Conservation (phyloP, 1,284 basidiomycete genomes). For the Papiliotrema terrestris region DNA sequence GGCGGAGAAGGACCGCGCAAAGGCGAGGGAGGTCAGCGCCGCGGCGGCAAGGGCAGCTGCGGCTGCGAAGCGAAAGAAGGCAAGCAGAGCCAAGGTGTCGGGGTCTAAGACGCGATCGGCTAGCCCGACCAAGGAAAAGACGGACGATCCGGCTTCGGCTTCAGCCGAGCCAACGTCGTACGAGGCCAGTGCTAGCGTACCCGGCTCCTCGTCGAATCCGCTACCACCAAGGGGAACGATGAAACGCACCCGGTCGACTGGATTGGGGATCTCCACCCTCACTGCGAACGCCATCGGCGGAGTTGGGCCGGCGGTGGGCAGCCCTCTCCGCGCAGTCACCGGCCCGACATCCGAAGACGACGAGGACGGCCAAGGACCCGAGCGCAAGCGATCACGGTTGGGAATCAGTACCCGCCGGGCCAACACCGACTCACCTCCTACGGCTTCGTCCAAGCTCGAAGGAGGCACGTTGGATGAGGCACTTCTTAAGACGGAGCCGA, state of each 20-base stretch:
- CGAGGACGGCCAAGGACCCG: conserved; percentile 5
- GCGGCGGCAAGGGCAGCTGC: conserved; percentile 27
- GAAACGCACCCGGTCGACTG: conserved; percentile 22
- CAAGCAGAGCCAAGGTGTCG: background rate
- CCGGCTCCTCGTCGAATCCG: background rate
- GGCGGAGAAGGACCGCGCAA: conserved; percentile 26
- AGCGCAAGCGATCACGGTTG: background rate
- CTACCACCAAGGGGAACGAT: conserved; percentile 11
- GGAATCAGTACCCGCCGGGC: background rate
- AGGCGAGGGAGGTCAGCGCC: conserved; percentile 29
- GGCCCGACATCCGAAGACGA: conserved; percentile 3
- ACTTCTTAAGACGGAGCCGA: background rate
- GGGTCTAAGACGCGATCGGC: conserved; percentile 7
- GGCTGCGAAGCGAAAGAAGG: conserved; percentile 16
- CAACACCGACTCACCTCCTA: background rate
- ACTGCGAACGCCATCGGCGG: conserved; percentile 8
- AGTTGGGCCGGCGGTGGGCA: conserved; percentile 5
- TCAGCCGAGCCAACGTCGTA: conserved; percentile 15
- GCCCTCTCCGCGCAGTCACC: conserved; percentile 21
- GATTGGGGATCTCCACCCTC: conserved; percentile 10
- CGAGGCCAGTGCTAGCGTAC: conserved; percentile 2
- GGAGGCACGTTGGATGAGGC: background rate
- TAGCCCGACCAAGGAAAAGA: conserved; percentile 15
- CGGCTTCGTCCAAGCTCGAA: background rate
- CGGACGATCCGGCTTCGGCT: background rate